Evolutionary conservation across 805 yeast genomes (phyloP).

Genomic region (Jamesozyma hellenica): DNA sequence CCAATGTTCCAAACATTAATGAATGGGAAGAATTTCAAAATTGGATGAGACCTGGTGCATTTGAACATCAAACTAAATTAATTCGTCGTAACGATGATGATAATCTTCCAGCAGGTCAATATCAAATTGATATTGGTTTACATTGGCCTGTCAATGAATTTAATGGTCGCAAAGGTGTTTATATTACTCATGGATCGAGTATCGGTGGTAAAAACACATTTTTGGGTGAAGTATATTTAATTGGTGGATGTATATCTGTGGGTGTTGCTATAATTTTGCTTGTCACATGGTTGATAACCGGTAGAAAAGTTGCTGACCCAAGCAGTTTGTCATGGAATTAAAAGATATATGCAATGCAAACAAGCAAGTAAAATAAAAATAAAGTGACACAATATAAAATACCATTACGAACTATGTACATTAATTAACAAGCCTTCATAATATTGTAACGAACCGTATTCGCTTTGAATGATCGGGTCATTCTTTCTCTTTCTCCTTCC

Average conservation of each 20-base stretch:
- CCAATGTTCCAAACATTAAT: constrained; percentile 67
- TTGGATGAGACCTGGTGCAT: constrained; percentile 91
- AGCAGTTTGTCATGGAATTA: constrained; percentile 60
- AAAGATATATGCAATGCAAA: too few relatives aligned
- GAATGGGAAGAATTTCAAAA: constrained; percentile 80
- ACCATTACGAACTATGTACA: too few relatives aligned
- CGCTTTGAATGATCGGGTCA: too few relatives aligned
- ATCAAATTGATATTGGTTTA: constrained; percentile 55
- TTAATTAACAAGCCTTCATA: neutral
- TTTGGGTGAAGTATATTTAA: constrained; percentile 65
- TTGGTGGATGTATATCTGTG: constrained; percentile 62
- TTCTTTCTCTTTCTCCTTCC: neutral
- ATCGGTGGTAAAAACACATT: constrained; percentile 71
- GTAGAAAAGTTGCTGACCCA: constrained; percentile 67
- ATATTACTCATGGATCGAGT: constrained; percentile 57
- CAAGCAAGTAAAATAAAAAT: too few relatives aligned
- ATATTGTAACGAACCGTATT: too few relatives aligned
- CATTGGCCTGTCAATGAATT: constrained; percentile 71
- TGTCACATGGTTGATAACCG: constrained; percentile 47
- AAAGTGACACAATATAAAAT: too few relatives aligned
- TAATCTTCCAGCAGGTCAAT: constrained; percentile 44
- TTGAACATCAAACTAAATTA: constrained; percentile 57
- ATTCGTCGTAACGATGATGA: constrained; percentile 54
- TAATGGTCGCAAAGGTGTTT: constrained; percentile 58
- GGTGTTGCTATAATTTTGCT: constrained; percentile 44